Conservation (phyloP, 1,284 basidiomycete species). For the Mycena sp. region DNA sequence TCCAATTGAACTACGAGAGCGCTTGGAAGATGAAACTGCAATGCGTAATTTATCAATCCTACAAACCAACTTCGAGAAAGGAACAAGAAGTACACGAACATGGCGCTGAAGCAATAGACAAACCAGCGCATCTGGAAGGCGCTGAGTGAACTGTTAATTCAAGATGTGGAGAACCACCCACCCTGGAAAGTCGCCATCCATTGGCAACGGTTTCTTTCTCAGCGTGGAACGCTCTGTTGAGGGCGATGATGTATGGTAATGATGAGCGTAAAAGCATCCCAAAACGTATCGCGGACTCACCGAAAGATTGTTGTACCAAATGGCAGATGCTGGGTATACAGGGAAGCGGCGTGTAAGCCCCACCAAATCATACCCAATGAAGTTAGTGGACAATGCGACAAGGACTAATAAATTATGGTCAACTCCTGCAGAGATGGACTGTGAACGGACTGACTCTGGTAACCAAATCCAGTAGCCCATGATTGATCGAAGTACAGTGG, state of each 20-base stretch:
- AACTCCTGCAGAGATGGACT: background rate
- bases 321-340: constrained; percentile 55
- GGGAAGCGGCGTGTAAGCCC: constrained; percentile 67
- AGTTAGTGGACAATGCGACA: background rate
- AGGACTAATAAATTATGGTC: background rate
- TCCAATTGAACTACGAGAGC: constrained; percentile 60
- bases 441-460: constrained; percentile 47
- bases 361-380: constrained; percentile 48
- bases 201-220: constrained; percentile 31
- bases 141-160: constrained; percentile 24
- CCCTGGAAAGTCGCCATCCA: constrained; percentile 41
- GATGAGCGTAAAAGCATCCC: background rate
- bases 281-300: constrained; percentile 21
- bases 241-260: background rate
- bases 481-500: constrained; percentile 38
- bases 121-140: constrained; percentile 49
- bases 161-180: background rate
- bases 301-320: constrained; percentile 22
- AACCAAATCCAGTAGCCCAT: constrained; percentile 47
- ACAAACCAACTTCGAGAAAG: constrained; percentile 39
- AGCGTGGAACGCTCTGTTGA: constrained; percentile 43
- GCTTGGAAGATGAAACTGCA: constrained; percentile 57
- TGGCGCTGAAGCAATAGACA: constrained; percentile 43
- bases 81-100: constrained; percentile 48
- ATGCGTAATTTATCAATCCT: constrained; percentile 26